A percentile compares a stretch with the other conserved stretches of the same genome.
phyloP scores from a whole-genome alignment of 139 green algal species.

The Micractinium conductrix region DNA sequence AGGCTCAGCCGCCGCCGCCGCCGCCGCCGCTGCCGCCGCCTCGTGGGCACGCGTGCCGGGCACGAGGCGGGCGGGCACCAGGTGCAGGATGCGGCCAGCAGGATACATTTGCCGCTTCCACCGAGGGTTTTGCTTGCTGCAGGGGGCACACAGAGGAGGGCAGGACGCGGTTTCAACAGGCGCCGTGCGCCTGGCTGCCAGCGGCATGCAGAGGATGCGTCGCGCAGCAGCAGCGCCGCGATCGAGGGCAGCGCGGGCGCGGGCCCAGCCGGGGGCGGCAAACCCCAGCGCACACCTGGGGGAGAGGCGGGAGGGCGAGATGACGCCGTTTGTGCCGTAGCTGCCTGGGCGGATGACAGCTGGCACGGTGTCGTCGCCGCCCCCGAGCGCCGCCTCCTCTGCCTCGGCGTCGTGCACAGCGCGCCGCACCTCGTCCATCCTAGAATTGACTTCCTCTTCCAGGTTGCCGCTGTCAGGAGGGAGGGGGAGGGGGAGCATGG shows the following conservation, averaged over 20 bases:
- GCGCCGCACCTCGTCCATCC: conserved; percentile 42
- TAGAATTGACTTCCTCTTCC: conserved; percentile 16
- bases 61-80: conserved; percentile 70
- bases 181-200: too few species aligned
- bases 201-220: too few species aligned
- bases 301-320: background rate
- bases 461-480: conserved; percentile 20
- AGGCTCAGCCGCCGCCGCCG: background rate
- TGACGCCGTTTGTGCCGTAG: background rate
- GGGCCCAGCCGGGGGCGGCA: too few species aligned
- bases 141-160: too few species aligned
- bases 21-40: conserved; percentile 4
- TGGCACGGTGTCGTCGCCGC: conserved; percentile 29
- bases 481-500: background rate
- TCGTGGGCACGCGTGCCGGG: background rate
- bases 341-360: conserved; percentile 42
- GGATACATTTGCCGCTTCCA: conserved; percentile 74
- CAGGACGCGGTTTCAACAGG: too few species aligned
- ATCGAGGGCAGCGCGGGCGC: too few species aligned
- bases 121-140: conserved; percentile 7
- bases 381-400: conserved; percentile 39
- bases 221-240: background rate
- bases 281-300: background rate
- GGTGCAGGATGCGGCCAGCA: conserved; percentile 82
- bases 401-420: conserved; percentile 48